These are phyloP conservation scores for Salix udensis DNA, from an alignment of 345 rosid species.

Conservation along the genomic window DNA sequence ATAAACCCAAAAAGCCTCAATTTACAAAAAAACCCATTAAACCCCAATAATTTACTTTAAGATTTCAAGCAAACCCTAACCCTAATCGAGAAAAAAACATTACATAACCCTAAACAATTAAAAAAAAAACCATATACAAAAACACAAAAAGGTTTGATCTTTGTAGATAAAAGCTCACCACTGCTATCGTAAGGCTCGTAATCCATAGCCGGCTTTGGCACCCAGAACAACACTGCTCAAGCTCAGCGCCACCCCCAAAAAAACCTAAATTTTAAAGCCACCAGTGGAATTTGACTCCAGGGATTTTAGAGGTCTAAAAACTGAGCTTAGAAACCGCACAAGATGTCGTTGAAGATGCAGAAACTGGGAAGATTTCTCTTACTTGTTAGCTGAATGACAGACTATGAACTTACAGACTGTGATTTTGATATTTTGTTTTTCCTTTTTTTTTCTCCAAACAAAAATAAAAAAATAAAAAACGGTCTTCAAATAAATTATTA, in stretches of 20 bases:
- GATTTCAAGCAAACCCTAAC: neutral
- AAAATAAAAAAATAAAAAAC: neutral
- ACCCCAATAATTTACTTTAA: neutral
- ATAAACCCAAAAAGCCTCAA: neutral
- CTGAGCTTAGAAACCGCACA: neutral
- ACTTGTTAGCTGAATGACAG: neutral
- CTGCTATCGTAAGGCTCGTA: slow-evolving; percentile 73
- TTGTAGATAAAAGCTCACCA: slow-evolving; percentile 44
- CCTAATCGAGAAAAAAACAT: neutral
- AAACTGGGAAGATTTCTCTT: neutral
- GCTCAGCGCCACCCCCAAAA: neutral
- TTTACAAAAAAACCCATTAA: neutral
- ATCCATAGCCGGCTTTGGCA: slow-evolving; percentile 48
- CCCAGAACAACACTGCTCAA: neutral
- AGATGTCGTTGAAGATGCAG: neutral
- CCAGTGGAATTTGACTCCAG: neutral
- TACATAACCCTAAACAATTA: neutral
- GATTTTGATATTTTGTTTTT: neutral
- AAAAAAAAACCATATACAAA: neutral
- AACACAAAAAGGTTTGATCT: slow-evolving; percentile 12
- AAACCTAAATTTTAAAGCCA: slow-evolving; percentile 6
- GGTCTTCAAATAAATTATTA: slow-evolving; percentile 1
- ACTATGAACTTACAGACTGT: neutral
- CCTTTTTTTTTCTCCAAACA: neutral
- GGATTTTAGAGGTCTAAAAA: neutral